Evolutionary conservation across 345 rosid species (phyloP), one percentile per base, ranked within the genome.

Genomic region (Corchorus capsularis): DNA sequence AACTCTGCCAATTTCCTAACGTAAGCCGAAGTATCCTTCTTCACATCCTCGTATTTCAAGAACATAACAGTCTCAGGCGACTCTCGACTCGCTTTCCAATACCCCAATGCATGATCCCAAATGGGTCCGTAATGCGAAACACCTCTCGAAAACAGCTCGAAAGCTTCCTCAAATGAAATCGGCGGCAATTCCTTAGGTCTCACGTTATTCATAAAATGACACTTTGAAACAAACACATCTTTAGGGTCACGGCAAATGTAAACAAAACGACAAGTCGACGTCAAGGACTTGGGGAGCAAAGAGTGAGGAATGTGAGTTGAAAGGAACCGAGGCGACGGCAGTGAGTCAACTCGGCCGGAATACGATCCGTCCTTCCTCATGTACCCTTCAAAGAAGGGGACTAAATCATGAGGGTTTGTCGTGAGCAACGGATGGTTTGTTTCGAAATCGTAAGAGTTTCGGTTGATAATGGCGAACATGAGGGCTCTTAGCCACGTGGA

Each of bases 171-270:
- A 0, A 80, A 34, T 0, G 77, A 63, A 20, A 53, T 60, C 1
- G 72, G 65, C 2, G 22, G 76, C 8, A 47, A 4, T 3, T 69
- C 55, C 5, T 56, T 14, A 37, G 49, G 32, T 19, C 59, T 19
- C 17, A 72, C 19, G 65, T 22, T 43, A 75, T 79, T 83, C 39
- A 53, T 4, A 63, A 76, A 81, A 37, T 85, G 81, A 72, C 79
- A 83, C 14, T 17, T 6, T 8, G 86, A 83, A 11, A 78, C 78
- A 0, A 81, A 63, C 7, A 45, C 73, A 75, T 85, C 85, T 47
- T 81, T 72, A 3, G 83, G 82, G 75, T 83, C 66, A 8, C 86
- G 55, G 2, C 78, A 61, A n/a, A 83, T 37, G 77, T 83, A 79
- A 22, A 83, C 77, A 27, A 27, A 27, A 27, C 27, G 27, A 27